Percentiles rank a stretch among this genome's conserved stretches.
Evolutionary conservation across 495 filamentous ascomycete genomes (phyloP).

Genomic region (Penicillium macrosclerotiorum): DNA sequence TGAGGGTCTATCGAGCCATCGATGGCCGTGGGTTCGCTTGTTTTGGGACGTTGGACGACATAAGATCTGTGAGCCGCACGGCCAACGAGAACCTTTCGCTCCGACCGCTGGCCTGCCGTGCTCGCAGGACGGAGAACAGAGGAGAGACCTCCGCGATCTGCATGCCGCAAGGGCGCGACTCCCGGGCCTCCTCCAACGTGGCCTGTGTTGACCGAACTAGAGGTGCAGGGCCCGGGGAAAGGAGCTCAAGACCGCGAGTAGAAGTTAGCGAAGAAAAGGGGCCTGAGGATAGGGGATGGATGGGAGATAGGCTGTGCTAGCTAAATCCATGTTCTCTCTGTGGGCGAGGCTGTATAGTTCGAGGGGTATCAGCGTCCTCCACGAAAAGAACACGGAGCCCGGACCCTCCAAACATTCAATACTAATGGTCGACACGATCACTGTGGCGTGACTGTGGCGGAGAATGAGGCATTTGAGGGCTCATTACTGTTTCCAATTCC

Average conservation of each 20-base stretch:
- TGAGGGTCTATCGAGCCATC: too few species aligned
- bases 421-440: too few species aligned
- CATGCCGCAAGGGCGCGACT: constrained; percentile 17
- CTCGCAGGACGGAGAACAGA: neutral
- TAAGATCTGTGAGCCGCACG: constrained; percentile 1
- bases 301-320: too few species aligned
- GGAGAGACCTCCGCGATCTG: constrained; percentile 6
- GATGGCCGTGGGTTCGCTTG: too few species aligned
- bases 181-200: constrained; percentile 11
- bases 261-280: neutral
- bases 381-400: constrained; percentile 10
- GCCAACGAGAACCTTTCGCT: too few species aligned
- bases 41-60: too few species aligned
- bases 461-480: too few species aligned
- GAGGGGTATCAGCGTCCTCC: neutral
- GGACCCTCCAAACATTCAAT: neutral
- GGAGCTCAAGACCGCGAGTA: neutral
- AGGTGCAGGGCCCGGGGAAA: neutral
- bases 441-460: too few species aligned
- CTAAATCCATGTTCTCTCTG: too few species aligned
- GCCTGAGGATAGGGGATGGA: constrained; percentile 1
- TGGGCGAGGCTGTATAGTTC: too few species aligned
- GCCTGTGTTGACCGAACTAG: constrained; percentile 11
- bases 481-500: too few species aligned
- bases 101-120: too few species aligned